Evolutionary conservation across 1,284 basidiomycete genomes (phyloP), one percentile per base, ranked within the genome.

Genomic region (Trametes hirsuta): DNA sequence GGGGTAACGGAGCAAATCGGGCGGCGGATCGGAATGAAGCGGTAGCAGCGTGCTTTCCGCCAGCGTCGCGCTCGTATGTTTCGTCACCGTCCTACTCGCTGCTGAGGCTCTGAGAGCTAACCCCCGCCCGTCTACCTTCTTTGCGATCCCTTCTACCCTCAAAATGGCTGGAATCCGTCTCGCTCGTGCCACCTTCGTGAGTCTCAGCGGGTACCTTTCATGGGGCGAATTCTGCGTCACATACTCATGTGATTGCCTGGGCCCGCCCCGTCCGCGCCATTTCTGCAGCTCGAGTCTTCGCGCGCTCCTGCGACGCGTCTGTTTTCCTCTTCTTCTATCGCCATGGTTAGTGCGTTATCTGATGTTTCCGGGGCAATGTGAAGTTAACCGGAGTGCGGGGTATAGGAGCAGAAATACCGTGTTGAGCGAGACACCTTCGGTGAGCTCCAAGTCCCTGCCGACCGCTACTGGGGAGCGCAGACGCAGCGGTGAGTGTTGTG

Each of bases 401-500:
- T 75, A 74, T 71, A 77, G 53, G 72, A 75, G 37, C 79, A 85
- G 72, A 79, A 82, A 58, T 87, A 80, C 75, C 87, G 91, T 52
- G 75, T 78, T 12, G 93, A 95, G 75, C 85, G 79, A 63, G 94
- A 97, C 76, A 96, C 95, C 4, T 97, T 97, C 73, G 94, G 94
- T 50, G 92, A 95, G 58, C 86, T 99, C 56, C 84, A 94, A 71
- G 97, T 99, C 48, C 97, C 97, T 41, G 87, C 91, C 22, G 93
- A 98, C 72, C 86, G 91, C 58, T 98, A 98, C 80, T 99, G 97
- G 95, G 97, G 97, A 63, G 97, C 97, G 18, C 97, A 99, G 79
- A 99, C 97, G 36, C 97, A 99, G 77, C 86, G 97, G 91, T 90
- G 66, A 22, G 30, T 30, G 30, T 30, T 30, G 78, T 69, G 25